Base-by-base conservation (phyloP, 108 stramenopile species). In the Cylindrotheca closterium region DNA sequence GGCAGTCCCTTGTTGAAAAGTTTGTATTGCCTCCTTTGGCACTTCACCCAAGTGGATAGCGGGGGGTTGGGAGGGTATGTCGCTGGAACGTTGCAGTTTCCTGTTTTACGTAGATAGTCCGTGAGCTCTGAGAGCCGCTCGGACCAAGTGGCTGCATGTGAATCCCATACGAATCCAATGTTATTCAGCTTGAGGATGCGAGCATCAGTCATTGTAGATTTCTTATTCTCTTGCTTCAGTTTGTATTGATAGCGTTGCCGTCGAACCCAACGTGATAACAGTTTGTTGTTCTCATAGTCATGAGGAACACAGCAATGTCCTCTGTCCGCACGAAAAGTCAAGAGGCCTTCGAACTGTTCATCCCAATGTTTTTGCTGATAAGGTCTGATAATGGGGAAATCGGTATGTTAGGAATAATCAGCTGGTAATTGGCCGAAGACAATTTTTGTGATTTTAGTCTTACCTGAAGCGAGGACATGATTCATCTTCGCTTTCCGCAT, bases 281-380 rank as follows among this genome's bases (percentile, higher is more conserved):
- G 19, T 10, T 30, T 52, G 31, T 65, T 65, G 19, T 65, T 34
- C 47, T 68, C 48, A 58, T 33, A 63, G 29, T 24, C 50, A 21
- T 63, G 61, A 17, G 82, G 82, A 12, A 84, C 63, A 2, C 46
- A 28, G 60, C 78, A 79, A 48, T 84, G 71, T 22, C 79, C 79
- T 33, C 68, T 48, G 30, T 70, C 66, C 26, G 63, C 54, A 32
- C 55, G 65, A 55, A 78, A 84, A 22, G 51, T 28, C 32, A 37
- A 31, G 8, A 84, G 47, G 12, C 57, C 68, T 24, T 71, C 67
- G 48, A 84, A 75, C 27, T 68, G 55, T 17, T 80, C 73, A n/a
- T 73, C 71, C 83, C 83, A 84, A 25, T 59, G 49, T 0, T 68
- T 32, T 30, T 26, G 42, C 37, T 65, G 65, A 24, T 65, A 65